phyloP scores from a whole-genome alignment of 306 rosid genomes.

The Cicer bijugum region DNA sequence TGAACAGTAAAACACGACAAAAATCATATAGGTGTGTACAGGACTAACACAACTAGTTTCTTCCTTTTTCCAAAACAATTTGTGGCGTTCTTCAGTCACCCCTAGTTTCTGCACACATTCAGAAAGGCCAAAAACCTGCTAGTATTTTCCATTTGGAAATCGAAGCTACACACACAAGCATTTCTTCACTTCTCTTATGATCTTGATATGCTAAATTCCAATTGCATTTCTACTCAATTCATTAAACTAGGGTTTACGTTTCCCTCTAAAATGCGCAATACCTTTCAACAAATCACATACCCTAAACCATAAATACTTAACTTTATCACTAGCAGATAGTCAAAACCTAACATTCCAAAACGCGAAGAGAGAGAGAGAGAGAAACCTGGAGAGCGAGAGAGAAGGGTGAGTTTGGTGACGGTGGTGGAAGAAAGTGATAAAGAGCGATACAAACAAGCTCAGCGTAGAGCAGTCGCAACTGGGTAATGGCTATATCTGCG shows the following conservation, averaged over 20 bases:
- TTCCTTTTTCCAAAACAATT: not conserved
- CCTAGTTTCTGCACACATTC: not conserved
- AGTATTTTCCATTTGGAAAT: conserved; percentile 15
- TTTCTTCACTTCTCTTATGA: not conserved
- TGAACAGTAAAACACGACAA: not conserved
- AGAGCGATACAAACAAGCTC: not conserved
- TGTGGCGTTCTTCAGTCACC: not conserved
- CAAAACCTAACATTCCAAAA: conserved; percentile 35
- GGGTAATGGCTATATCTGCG: too few relatives aligned
- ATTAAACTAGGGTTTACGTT: conserved; percentile 35
- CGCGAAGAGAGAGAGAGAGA: conserved; percentile 16
- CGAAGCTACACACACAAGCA: conserved; percentile 10
- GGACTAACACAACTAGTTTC: not conserved
- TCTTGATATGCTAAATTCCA: not conserved
- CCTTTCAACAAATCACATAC: conserved; percentile 15
- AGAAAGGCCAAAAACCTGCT: conserved; percentile 6
- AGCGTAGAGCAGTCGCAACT: not conserved
- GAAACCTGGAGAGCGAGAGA: conserved; percentile 44
- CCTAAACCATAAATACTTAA: conserved; percentile 32
- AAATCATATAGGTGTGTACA: not conserved
- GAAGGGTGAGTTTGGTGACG: not conserved
- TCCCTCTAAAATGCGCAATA: conserved; percentile 12
- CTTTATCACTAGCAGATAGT: not conserved
- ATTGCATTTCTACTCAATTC: conserved; percentile 11
- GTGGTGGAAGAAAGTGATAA: conserved; percentile 27